phyloP scores from a whole-genome alignment of 805 yeast genomes.

The Torulaspora indica region DNA sequence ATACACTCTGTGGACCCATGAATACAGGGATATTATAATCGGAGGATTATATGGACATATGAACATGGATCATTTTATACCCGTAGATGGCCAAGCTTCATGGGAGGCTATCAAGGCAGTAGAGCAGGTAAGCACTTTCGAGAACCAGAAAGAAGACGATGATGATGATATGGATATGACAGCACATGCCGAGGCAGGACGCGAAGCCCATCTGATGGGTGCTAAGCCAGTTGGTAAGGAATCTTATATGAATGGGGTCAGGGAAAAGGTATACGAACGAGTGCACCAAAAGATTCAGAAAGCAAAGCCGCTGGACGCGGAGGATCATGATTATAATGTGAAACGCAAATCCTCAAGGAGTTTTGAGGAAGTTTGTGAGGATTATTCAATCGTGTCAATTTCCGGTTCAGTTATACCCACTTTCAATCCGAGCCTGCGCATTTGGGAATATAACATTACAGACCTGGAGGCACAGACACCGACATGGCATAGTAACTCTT shows the following conservation, averaged over 20 bases:
- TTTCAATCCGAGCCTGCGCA: conserved; percentile 74
- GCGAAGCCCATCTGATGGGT: conserved; percentile 44
- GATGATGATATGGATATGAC: conserved; percentile 29
- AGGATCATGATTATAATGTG: conserved; percentile 16
- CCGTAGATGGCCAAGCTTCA: conserved; percentile 66
- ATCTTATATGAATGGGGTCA: conserved; percentile 52
- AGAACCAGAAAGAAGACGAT: conserved; percentile 14
- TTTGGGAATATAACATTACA: conserved; percentile 81
- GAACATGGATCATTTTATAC: conserved; percentile 83
- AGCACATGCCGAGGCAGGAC: conserved; percentile 36
- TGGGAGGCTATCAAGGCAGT: conserved; percentile 41
- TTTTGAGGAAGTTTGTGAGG: conserved; percentile 38
- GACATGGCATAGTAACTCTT: conserved; percentile 38
- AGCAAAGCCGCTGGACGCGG: conserved; percentile 11
- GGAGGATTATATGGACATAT: conserved; percentile 87
- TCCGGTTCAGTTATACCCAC: conserved; percentile 78
- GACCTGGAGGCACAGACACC: conserved; percentile 38
- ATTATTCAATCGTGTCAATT: conserved; percentile 67
- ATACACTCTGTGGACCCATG: conserved; percentile 75
- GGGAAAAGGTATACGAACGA: conserved; percentile 49
- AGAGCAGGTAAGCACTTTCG: background rate
- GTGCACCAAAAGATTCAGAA: conserved; percentile 37
- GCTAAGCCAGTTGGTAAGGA: conserved; percentile 67
- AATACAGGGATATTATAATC: conserved; percentile 74
- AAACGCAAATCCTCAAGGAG: conserved; percentile 9